phyloP scores from a whole-genome alignment of 2,329 filamentous ascomycete species.

The Orbilia brochopaga region DNA sequence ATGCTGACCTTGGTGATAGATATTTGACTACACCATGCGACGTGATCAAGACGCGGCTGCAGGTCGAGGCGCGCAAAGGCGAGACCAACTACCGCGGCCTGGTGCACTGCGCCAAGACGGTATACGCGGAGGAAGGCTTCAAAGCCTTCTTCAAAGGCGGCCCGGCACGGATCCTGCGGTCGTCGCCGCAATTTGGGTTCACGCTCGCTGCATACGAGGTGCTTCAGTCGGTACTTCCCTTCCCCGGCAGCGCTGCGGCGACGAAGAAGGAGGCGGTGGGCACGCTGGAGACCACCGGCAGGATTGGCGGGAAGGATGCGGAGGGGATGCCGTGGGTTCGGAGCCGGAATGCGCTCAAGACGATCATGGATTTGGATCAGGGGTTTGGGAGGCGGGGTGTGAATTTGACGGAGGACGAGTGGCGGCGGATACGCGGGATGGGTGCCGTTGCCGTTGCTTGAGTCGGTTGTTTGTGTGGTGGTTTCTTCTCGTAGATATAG shows the following conservation, averaged over 20 bases:
- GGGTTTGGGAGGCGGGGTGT: slow-evolving; percentile 81
- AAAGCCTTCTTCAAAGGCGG: slow-evolving; percentile 98
- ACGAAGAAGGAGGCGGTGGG: slow-evolving; percentile 21
- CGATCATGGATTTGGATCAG: slow-evolving; percentile 91
- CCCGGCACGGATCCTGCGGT: slow-evolving; percentile 90
- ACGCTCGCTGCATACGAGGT: slow-evolving; percentile 95
- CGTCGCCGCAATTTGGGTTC: slow-evolving; percentile 96
- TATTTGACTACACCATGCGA: slow-evolving; percentile 98
- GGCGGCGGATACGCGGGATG: slow-evolving; percentile 54
- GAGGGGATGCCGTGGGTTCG: slow-evolving; percentile 66
- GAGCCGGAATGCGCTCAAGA: slow-evolving; percentile 90
- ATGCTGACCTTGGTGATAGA: slow-evolving; percentile 6
- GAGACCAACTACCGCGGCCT: slow-evolving; percentile 84
- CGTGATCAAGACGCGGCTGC: slow-evolving; percentile 97
- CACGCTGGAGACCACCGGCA: background rate
- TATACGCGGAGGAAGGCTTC: slow-evolving; percentile 90
- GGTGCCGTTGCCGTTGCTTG: slow-evolving; percentile 7
- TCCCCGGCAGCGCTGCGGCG: slow-evolving; percentile 69
- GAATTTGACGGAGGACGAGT: slow-evolving; percentile 56
- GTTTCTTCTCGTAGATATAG: slow-evolving; percentile 3
- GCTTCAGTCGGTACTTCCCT: slow-evolving; percentile 78
- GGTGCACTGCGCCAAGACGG: slow-evolving; percentile 80
- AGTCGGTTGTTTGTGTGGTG: background rate
- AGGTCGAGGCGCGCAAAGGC: slow-evolving; percentile 96
- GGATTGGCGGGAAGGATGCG: slow-evolving; percentile 58